These are phyloP conservation scores for Penicillium angulare DNA, from an alignment of 495 filamentous ascomycete genomes.

Conservation along the genomic window DNA sequence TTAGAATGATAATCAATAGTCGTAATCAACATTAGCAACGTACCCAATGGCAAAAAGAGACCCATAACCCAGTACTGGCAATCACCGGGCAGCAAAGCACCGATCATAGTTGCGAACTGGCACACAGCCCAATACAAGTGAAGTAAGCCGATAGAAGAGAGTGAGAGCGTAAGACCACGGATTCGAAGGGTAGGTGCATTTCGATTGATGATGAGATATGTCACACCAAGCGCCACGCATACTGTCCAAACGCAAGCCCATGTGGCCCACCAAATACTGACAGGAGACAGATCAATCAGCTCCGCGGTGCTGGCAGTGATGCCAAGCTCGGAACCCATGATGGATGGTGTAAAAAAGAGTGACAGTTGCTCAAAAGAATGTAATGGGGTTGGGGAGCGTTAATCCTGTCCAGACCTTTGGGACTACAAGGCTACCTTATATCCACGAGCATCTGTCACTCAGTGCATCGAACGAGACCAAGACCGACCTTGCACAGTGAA, in stretches of 20 bases:
- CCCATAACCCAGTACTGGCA: slow-evolving; percentile 8
- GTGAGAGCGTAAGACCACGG: slow-evolving; percentile 7
- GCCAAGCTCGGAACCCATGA: slow-evolving; percentile 39
- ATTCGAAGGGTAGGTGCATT: slow-evolving; percentile 5
- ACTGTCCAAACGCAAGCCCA: slow-evolving; percentile 54
- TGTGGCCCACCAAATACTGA: slow-evolving; percentile 34
- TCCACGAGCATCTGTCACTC: not conserved
- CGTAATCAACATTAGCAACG: too few species aligned
- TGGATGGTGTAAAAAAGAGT: not conserved
- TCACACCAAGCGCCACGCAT: slow-evolving; percentile 50
- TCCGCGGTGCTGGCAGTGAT: slow-evolving; percentile 28
- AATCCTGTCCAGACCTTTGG: not conserved
- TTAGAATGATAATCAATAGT: too few species aligned
- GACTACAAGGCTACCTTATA: not conserved
- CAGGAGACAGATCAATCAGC: slow-evolving; percentile 20
- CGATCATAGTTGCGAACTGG: slow-evolving; percentile 8
- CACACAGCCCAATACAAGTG: slow-evolving; percentile 12
- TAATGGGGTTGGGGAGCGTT: not conserved
- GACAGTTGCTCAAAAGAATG: not conserved
- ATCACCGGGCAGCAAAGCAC: slow-evolving; percentile 1
- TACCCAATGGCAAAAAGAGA: not conserved
- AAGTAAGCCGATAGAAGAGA: slow-evolving; percentile 8
- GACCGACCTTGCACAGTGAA: not conserved
- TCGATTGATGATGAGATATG: slow-evolving; percentile 48
- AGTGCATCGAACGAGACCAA: not conserved